A percentile compares a stretch with the other conserved stretches of the same genome.
phyloP scores from a whole-genome alignment of 495 filamentous ascomycete genomes.

The Hyaloscypha variabilis region DNA sequence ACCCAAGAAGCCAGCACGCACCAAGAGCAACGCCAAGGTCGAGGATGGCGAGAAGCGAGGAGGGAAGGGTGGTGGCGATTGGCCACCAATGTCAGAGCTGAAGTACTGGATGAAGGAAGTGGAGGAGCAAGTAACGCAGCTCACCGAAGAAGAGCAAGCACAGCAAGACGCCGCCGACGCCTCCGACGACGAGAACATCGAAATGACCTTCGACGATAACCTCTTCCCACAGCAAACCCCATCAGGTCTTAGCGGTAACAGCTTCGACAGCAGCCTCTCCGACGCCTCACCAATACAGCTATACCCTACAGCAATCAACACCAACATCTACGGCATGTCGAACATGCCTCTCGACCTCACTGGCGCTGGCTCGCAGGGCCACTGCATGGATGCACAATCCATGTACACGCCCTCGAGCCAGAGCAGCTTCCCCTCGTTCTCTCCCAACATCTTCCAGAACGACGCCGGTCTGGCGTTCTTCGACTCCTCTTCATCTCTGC shows the following conservation, averaged over 20 bases:
- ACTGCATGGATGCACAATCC: conserved; percentile 14
- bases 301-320: conserved; percentile 16
- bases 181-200: conserved; percentile 16
- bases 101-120: conserved; percentile 84
- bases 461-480: conserved; percentile 21
- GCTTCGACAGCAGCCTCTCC: conserved; percentile 9
- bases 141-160: conserved; percentile 9
- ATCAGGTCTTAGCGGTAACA: background rate
- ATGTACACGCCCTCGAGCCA: conserved; percentile 20
- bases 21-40: conserved; percentile 31
- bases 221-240: background rate
- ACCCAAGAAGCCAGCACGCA: conserved; percentile 43
- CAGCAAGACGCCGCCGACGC: conserved; percentile 19
- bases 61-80: conserved; percentile 82
- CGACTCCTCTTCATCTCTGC: conserved; percentile 9
- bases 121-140: conserved; percentile 34
- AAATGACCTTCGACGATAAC: conserved; percentile 18
- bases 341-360: conserved; percentile 26
- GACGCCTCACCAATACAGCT: conserved; percentile 7
- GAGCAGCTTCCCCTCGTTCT: conserved; percentile 20
- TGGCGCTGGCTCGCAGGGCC: conserved; percentile 15
- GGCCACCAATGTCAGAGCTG: conserved; percentile 77
- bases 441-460: background rate
- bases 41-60: conserved; percentile 61
- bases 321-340: conserved; percentile 22